Evolutionary conservation across 257 asterid genomes (phyloP).

Genomic region (Lavandula angustifolia): DNA sequence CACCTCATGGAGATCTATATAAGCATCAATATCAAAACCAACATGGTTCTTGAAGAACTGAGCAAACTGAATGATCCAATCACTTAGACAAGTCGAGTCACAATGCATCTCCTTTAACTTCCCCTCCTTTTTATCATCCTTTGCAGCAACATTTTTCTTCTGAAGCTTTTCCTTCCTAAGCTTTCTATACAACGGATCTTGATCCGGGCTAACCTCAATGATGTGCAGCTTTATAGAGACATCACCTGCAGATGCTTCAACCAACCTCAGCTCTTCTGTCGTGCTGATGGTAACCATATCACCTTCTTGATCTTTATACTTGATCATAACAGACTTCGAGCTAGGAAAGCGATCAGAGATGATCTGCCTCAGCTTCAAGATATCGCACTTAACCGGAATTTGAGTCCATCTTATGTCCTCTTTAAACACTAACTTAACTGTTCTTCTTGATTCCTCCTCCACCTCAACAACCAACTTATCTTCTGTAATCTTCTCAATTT

Average conservation of each 20-base stretch:
- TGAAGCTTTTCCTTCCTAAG: conserved; percentile 34
- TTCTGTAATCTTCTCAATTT: conserved; percentile 34
- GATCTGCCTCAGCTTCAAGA: conserved; percentile 54
- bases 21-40: conserved; percentile 75
- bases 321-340: conserved; percentile 58
- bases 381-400: conserved; percentile 61
- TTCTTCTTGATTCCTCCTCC: conserved; percentile 59
- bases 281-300: conserved; percentile 83
- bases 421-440: conserved; percentile 70
- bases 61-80: conserved; percentile 88
- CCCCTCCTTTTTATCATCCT: conserved; percentile 29
- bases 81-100: conserved; percentile 59
- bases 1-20: conserved; percentile 70
- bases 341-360: conserved; percentile 63
- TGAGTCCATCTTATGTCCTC: conserved; percentile 95
- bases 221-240: conserved; percentile 63
- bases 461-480: conserved; percentile 73
- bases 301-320: conserved; percentile 83
- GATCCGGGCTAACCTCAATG: conserved; percentile 67
- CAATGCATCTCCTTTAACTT: conserved; percentile 37
- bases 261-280: conserved; percentile 76
- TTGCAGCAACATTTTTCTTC: conserved; percentile 32
- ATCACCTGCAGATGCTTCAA: conserved; percentile 60
- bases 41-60: conserved; percentile 69
- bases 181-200: conserved; percentile 61